Base-by-base conservation (phyloP, 495 filamentous ascomycete genomes). In the Lasiosphaeris hirsuta region DNA sequence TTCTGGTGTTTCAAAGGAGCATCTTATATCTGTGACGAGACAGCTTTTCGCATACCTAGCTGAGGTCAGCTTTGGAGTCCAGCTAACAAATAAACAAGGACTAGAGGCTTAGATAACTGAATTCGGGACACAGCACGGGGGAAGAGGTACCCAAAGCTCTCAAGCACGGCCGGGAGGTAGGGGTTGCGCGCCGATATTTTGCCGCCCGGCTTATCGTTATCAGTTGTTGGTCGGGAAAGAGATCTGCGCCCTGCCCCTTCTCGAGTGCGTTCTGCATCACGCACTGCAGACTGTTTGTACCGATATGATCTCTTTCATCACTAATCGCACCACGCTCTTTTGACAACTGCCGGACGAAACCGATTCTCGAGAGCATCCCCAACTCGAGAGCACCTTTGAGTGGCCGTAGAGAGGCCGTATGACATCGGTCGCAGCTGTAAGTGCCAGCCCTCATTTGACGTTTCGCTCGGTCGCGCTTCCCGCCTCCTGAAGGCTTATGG, bases 121-220 rank as follows among this genome's bases (percentile, higher is more conserved):
- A n/a, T n/a, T n/a, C n/a, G n/a, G n/a, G n/a, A n/a, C n/a, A n/a
- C n/a, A n/a, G n/a, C n/a, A n/a, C 23, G 23, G 23, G 23, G 5
- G 23, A 5, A 5, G 23, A 30, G 23, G 23, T 30, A 30, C 23
- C 23, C 23, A 30, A 30, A 30, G 23, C 23, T 30, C 23, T 30
- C 5, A 2, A 30, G 23, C 5, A 5, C 23, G 23, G 2, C 23
- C 5, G 2, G 23, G 23, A 5, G 5, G 23, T 5, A 30, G 23
- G 23, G 23, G 23, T 30, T 30, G 23, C 23, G 23, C 23, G 7
- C 67, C 67, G 67, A 66, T 15, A 54, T 68, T 68, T 55, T 54
- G 30, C 65, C 65, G 51, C 23, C 23, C 2, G 56, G 37, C 66
- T 67, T 71, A 71, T 71, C 68, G 67, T 17, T 69, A 67, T 67